Evolutionary conservation across 75 land plant species (phyloP).

Genomic region (Cunninghamia lanceolata): DNA sequence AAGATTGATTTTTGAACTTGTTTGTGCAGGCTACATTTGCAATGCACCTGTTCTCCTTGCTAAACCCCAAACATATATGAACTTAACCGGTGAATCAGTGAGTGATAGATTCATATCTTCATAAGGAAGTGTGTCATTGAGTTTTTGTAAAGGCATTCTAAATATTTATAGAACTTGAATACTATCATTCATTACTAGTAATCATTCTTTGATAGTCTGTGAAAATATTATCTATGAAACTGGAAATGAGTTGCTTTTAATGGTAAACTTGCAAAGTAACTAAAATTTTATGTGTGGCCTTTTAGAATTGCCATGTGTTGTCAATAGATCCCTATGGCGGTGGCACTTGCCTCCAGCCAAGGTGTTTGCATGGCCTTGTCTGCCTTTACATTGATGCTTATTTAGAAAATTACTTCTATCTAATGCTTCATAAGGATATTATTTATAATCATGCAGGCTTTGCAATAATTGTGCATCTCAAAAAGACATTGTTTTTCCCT

Average conservation of each 20-base stretch:
- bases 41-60: conserved; percentile 80
- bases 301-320: background rate
- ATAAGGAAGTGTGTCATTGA: background rate
- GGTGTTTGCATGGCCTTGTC: background rate
- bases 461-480: background rate
- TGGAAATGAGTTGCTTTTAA: background rate
- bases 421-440: background rate
- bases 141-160: background rate
- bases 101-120: conserved; percentile 21
- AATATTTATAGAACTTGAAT: background rate
- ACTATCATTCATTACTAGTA: background rate
- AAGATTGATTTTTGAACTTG: background rate
- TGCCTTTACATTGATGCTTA: background rate
- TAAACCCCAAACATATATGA: conserved; percentile 96
- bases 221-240: background rate
- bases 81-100: conserved; percentile 92
- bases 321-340: background rate
- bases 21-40: conserved; percentile 76
- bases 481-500: background rate
- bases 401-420: background rate
- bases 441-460: background rate
- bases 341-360: background rate
- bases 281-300: background rate
- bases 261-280: background rate
- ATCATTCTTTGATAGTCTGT: background rate